phyloP scores from a whole-genome alignment of 2,329 filamentous ascomycete species.

The Colletotrichum spaethianum region DNA sequence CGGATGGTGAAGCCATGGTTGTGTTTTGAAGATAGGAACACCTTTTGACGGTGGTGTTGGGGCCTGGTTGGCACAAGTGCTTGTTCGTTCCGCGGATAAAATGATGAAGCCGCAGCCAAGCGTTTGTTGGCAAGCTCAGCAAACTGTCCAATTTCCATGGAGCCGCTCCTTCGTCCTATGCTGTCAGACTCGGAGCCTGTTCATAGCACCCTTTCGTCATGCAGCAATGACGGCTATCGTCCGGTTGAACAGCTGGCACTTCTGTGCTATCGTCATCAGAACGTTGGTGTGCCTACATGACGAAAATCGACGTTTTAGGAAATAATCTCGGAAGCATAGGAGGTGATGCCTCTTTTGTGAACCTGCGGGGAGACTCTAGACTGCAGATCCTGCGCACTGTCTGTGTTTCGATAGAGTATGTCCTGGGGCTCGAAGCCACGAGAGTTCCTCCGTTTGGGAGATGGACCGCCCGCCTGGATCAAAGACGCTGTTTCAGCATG shows the following conservation, averaged over 20 bases:
- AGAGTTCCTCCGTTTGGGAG: constrained; percentile 13
- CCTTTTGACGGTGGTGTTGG: not conserved
- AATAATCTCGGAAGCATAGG: not conserved
- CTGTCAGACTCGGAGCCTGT: not conserved
- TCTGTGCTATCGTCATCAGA: constrained; percentile 14
- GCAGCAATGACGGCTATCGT: constrained; percentile 22
- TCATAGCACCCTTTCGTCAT: constrained; percentile 4
- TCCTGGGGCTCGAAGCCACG: constrained; percentile 9
- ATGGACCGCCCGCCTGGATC: constrained; percentile 11
- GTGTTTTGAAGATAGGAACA: constrained; percentile 5
- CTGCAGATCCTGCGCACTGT: not conserved
- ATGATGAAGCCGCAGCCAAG: not conserved
- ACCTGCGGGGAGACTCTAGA: not conserved
- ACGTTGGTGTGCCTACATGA: constrained; percentile 19
- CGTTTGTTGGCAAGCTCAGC: not conserved
- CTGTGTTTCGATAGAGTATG: constrained; percentile 7
- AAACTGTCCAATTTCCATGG: not conserved
- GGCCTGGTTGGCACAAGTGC: not conserved
- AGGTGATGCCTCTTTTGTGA: not conserved
- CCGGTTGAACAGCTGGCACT: constrained; percentile 1
- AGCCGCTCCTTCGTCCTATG: constrained; percentile 16
- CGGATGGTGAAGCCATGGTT: constrained; percentile 11
- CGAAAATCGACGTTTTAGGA: not conserved
- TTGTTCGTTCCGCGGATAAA: not conserved
- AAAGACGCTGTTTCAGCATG: constrained; percentile 28